phyloP scores from a whole-genome alignment of 768 basidiomycete genomes.

The Myochromella boudieri region DNA sequence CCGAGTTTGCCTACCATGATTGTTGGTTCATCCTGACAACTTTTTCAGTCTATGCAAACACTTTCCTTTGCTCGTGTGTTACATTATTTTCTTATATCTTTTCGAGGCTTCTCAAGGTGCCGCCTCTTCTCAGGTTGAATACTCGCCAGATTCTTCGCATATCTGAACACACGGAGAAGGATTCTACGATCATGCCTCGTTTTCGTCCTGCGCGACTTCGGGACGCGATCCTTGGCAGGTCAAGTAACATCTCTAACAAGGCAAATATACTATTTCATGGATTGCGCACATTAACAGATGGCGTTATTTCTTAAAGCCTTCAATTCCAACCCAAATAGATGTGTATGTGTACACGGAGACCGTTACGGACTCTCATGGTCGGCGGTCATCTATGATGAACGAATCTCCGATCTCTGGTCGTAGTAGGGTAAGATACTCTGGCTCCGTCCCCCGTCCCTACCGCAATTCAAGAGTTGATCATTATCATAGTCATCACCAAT shows the following conservation, averaged over 20 bases:
- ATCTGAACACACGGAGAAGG: constrained; percentile 13
- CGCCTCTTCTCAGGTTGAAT: constrained; percentile 17
- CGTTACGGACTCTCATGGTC: constrained; percentile 18
- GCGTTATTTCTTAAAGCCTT: neutral
- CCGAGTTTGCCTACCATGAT: neutral
- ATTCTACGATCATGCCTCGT: constrained; percentile 14
- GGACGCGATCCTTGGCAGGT: constrained; percentile 7
- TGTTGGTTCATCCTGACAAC: neutral
- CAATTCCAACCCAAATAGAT: constrained; percentile 26
- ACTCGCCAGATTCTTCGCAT: constrained; percentile 29
- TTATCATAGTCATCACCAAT: too few species aligned
- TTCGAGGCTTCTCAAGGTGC: neutral
- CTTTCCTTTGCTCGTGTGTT: constrained; percentile 32
- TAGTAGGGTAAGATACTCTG: neutral
- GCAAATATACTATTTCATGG: neutral
- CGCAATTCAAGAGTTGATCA: too few species aligned
- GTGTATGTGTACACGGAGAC: constrained; percentile 31
- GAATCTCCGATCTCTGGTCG: neutral
- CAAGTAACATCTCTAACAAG: constrained; percentile 3
- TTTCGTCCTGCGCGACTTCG: constrained; percentile 10
- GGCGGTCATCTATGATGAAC: neutral
- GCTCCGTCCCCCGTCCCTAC: too few species aligned
- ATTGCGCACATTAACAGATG: neutral
- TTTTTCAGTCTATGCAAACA: constrained; percentile 29
- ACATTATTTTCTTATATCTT: neutral